Evolutionary conservation across 192 early-diverging fungal genomes (phyloP).

Genomic region (Umbelopsis sp.): DNA sequence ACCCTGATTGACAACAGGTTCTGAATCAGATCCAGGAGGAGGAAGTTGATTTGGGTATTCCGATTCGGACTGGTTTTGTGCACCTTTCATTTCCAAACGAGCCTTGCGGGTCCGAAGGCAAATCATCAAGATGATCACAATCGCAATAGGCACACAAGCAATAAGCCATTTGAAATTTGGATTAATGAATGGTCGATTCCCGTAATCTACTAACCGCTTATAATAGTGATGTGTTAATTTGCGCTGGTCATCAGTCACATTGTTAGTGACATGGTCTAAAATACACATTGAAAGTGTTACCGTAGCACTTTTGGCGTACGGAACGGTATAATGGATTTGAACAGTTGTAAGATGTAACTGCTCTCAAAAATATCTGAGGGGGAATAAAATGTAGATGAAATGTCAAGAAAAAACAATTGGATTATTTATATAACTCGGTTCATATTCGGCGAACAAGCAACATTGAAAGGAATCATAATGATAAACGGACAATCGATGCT

Average conservation of each 20-base stretch:
- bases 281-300: conserved; percentile 8
- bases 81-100: not conserved
- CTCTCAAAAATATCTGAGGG: too few relatives aligned
- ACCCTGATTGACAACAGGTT: not conserved
- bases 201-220: conserved; percentile 11
- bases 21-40: not conserved
- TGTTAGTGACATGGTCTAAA: not conserved
- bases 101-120: conserved; percentile 11
- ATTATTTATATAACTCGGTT: conserved; percentile 6
- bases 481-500: not conserved
- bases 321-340: too few relatives aligned
- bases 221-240: not conserved
- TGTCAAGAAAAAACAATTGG: not conserved
- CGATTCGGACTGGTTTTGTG: conserved; percentile 1
- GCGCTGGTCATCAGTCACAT: not conserved
- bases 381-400: not conserved
- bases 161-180: conserved; percentile 18
- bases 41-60: not conserved
- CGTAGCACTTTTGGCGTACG: not conserved
- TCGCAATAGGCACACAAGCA: not conserved
- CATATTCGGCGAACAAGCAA: not conserved
- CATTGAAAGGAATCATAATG: too few relatives aligned
- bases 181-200: not conserved
- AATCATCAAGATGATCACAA: not conserved
- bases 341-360: not conserved